Evolutionary conservation across 106 monocot genomes (phyloP).

Genomic region (Dioscorea zingiberensis): DNA sequence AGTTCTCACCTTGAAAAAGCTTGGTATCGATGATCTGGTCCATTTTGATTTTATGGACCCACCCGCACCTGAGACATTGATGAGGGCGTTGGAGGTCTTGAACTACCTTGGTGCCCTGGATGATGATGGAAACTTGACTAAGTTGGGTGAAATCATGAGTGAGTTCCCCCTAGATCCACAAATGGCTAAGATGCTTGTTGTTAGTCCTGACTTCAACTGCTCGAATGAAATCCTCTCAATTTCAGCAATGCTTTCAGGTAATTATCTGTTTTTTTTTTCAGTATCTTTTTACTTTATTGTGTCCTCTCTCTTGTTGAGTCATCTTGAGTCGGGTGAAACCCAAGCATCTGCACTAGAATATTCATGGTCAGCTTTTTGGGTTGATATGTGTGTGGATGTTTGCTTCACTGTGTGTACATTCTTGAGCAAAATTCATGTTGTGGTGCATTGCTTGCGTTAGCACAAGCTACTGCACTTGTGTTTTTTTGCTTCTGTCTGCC

Average conservation of each 20-base stretch:
- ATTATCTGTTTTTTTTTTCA: neutral
- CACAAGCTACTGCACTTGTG: too few relatives aligned
- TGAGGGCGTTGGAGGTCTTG: constrained; percentile 63
- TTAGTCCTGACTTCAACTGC: constrained; percentile 52
- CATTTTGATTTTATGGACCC: constrained; percentile 90
- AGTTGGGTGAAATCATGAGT: constrained; percentile 59
- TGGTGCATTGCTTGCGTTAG: too few relatives aligned
- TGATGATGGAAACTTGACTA: constrained; percentile 67
- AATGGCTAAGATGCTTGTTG: constrained; percentile 71
- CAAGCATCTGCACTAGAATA: too few relatives aligned
- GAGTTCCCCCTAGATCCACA: constrained; percentile 76
- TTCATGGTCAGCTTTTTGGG: too few relatives aligned
- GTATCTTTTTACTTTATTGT: too few relatives aligned
- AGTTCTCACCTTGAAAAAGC: constrained; percentile 64
- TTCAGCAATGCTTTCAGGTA: constrained; percentile 73
- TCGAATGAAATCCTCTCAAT: constrained; percentile 71
- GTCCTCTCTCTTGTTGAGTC: too few relatives aligned
- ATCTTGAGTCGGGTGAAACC: too few relatives aligned
- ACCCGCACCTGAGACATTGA: constrained; percentile 61
- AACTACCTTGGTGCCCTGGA: constrained; percentile 64
- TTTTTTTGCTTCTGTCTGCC: too few relatives aligned
- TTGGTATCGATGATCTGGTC: constrained; percentile 73
- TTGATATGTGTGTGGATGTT: too few relatives aligned
- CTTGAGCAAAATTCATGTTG: too few relatives aligned
- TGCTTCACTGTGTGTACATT: too few relatives aligned